Evolutionary conservation across 2,329 filamentous ascomycete species (phyloP).

Genomic region (Coniochaeta sp.): DNA sequence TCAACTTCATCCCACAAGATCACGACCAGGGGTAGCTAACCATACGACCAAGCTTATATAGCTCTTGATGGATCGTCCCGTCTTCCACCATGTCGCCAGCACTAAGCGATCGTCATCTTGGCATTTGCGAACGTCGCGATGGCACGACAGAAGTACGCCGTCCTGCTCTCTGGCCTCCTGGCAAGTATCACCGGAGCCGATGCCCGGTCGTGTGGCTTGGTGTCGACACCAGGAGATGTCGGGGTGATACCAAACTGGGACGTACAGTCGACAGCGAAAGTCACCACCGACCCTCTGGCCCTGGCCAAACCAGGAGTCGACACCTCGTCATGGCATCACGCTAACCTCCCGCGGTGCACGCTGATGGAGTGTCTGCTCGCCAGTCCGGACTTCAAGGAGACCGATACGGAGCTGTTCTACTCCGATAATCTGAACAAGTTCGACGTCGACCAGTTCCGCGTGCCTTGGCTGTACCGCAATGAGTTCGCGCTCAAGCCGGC

Average conservation of each 20-base stretch:
- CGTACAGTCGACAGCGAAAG: conserved; percentile 35
- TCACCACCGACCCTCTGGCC: conserved; percentile 23
- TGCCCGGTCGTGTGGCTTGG: conserved; percentile 8
- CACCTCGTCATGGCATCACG: conserved; percentile 43
- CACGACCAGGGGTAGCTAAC: background rate
- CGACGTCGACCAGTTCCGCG: conserved; percentile 38
- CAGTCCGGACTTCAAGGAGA: conserved; percentile 35
- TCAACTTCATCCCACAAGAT: background rate
- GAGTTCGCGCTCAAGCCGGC: conserved; percentile 35
- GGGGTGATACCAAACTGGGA: conserved; percentile 37
- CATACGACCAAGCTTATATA: background rate
- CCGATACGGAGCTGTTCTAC: conserved; percentile 47
- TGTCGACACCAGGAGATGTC: conserved; percentile 18
- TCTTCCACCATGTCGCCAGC: background rate
- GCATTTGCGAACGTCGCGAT: background rate
- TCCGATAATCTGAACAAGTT: conserved; percentile 37
- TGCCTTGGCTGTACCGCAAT: conserved; percentile 53
- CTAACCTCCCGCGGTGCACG: conserved; percentile 39
- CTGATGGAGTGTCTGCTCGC: conserved; percentile 51
- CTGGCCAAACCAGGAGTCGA: conserved; percentile 37
- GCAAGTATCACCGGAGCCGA: background rate
- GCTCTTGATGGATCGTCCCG: background rate
- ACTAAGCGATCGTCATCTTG: background rate
- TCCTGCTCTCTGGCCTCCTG: background rate
- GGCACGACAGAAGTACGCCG: background rate